Percentiles rank a stretch among this genome's conserved stretches.
These are phyloP conservation scores for apple (Malus domestica) DNA, from an alignment of 306 rosid species.

Conservation along the genomic window ASM211411v1 NC_041801.1:8901501-8902000, in stretches of 20 bases:
- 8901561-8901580: constrained; percentile 97
- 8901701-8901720: constrained; percentile 1
- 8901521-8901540: constrained; percentile 79
- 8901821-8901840: neutral
- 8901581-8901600: constrained; percentile 96
- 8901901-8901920: neutral
- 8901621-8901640: constrained; percentile 90
- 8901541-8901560: constrained; percentile 79
- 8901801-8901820: neutral
- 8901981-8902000: constrained; percentile 11
- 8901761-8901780: neutral
- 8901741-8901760: neutral
- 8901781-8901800: neutral
- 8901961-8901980: constrained; percentile 2
- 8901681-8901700: constrained; percentile 26
- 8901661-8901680: constrained; percentile 93
- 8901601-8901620: constrained; percentile 94
- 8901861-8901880: neutral
- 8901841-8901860: neutral
- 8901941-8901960: constrained; percentile 13
- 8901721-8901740: neutral
- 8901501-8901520: constrained; percentile 51
- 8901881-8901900: neutral
- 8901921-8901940: constrained; percentile 10
- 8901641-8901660: constrained; percentile 80